These are phyloP conservation scores for Fusarium sp. DNA, from an alignment of 2,329 filamentous ascomycete genomes.

Conservation along the genomic window DNA sequence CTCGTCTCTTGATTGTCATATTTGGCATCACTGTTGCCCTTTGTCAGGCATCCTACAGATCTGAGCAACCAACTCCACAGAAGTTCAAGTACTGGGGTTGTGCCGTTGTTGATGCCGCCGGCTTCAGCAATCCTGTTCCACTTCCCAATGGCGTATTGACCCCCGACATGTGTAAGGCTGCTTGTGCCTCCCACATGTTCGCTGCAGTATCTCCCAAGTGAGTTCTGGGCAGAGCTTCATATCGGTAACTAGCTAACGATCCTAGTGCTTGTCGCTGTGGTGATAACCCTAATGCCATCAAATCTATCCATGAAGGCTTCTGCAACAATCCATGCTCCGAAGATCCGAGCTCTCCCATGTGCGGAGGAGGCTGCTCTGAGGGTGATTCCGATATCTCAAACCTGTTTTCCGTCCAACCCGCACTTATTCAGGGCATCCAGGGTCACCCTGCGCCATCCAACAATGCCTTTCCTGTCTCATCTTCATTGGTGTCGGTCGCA, in stretches of 20 bases:
- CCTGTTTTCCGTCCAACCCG: conserved; percentile 47
- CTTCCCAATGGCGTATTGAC: conserved; percentile 35
- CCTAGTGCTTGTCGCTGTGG: conserved; percentile 54
- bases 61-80: not conserved
- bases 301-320: conserved; percentile 45
- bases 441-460: not conserved
- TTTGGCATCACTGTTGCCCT: conserved; percentile 32
- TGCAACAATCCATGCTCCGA: conserved; percentile 52
- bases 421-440: conserved; percentile 22
- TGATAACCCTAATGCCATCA: conserved; percentile 49
- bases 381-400: conserved; percentile 49
- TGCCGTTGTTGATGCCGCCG: conserved; percentile 34
- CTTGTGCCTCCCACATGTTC: conserved; percentile 39
- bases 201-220: conserved; percentile 50
- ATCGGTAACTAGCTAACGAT: conserved; percentile 8
- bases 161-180: conserved; percentile 37
- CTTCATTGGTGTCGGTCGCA: conserved; percentile 12
- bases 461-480: not conserved
- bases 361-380: conserved; percentile 50
- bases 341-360: conserved; percentile 49
- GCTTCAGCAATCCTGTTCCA: conserved; percentile 26
- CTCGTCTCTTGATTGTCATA: conserved; percentile 38
- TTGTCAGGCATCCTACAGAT: conserved; percentile 36
- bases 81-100: conserved; percentile 46
- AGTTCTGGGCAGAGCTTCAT: not conserved